phyloP scores from a whole-genome alignment of 176 grass and related monocot species.

The Avena sativa region DNA sequence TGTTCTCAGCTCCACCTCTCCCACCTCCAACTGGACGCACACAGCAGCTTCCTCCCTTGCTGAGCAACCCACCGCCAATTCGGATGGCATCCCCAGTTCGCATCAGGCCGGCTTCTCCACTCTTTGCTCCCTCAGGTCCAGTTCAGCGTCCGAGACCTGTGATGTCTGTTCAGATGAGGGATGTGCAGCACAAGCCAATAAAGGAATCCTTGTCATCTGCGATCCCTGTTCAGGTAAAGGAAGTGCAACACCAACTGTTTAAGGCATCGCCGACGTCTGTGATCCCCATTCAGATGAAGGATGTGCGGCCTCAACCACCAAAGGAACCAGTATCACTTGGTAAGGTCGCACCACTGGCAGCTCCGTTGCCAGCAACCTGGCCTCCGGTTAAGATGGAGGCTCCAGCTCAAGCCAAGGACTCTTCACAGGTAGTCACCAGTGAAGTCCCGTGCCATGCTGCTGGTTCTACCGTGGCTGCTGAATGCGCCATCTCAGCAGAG shows the following conservation, averaged over 20 bases:
- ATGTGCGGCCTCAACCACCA: constrained; percentile 31
- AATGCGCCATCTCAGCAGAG: constrained; percentile 13
- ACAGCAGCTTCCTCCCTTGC: constrained; percentile 73
- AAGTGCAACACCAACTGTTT: constrained; percentile 36
- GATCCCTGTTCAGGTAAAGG: constrained; percentile 79
- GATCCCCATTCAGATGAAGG: constrained; percentile 73
- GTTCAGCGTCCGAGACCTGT: constrained; percentile 44
- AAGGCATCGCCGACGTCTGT: constrained; percentile 41
- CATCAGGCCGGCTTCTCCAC: constrained; percentile 74
- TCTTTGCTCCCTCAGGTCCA: constrained; percentile 56
- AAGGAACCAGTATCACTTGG: constrained; percentile 34
- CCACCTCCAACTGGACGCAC: constrained; percentile 58
- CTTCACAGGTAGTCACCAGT: not conserved
- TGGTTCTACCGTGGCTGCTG: constrained; percentile 7
- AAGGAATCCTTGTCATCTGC: constrained; percentile 36
- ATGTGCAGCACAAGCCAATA: constrained; percentile 40
- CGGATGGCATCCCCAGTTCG: constrained; percentile 87
- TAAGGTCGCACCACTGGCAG: constrained; percentile 1
- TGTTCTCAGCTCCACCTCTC: constrained; percentile 95
- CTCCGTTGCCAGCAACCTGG: not conserved
- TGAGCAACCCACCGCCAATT: constrained; percentile 62
- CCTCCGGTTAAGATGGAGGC: constrained; percentile 43
- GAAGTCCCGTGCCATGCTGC: constrained; percentile 24
- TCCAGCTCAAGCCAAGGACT: constrained; percentile 56
- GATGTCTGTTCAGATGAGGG: constrained; percentile 73